A percentile compares a stretch with the other conserved stretches of the same genome.
These are phyloP conservation scores for Musa troglodytarum DNA, from an alignment of 176 grass and related monocot genomes.

Conservation along the genomic window DNA sequence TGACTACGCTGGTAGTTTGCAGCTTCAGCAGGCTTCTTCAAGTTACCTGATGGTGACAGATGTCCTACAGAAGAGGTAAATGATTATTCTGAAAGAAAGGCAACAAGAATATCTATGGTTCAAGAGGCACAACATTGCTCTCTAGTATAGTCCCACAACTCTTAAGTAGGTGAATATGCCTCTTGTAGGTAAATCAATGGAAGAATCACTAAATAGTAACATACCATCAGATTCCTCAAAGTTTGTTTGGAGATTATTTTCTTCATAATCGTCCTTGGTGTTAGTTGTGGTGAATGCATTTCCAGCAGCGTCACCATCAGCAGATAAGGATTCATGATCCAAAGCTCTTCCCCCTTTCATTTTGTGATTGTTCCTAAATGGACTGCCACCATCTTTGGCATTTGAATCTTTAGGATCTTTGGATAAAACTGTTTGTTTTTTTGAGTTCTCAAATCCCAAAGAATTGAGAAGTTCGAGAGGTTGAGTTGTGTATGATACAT, in stretches of 20 bases:
- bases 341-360: conserved; percentile 26
- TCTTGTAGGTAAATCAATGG: conserved; percentile 7
- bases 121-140: background rate
- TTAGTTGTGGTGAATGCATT: background rate
- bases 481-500: conserved; percentile 95
- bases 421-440: conserved; percentile 39
- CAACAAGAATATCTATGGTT: background rate
- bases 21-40: conserved; percentile 30
- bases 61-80: conserved; percentile 32
- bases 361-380: conserved; percentile 27
- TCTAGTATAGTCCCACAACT: background rate
- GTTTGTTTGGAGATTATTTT: conserved; percentile 44
- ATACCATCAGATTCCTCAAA: conserved; percentile 74
- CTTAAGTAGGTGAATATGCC: background rate
- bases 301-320: conserved; percentile 29
- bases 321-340: conserved; percentile 19
- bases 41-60: conserved; percentile 69
- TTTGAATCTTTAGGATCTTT: conserved; percentile 28
- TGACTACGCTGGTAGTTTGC: conserved; percentile 42
- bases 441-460: conserved; percentile 72
- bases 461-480: conserved; percentile 97
- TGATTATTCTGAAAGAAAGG: background rate
- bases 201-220: conserved; percentile 11
- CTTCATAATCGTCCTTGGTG: conserved; percentile 23
- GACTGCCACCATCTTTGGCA: conserved; percentile 17